These are phyloP conservation scores for Barbarea vulgaris DNA, from an alignment of 345 rosid genomes.

Conservation along the genomic window DNA sequence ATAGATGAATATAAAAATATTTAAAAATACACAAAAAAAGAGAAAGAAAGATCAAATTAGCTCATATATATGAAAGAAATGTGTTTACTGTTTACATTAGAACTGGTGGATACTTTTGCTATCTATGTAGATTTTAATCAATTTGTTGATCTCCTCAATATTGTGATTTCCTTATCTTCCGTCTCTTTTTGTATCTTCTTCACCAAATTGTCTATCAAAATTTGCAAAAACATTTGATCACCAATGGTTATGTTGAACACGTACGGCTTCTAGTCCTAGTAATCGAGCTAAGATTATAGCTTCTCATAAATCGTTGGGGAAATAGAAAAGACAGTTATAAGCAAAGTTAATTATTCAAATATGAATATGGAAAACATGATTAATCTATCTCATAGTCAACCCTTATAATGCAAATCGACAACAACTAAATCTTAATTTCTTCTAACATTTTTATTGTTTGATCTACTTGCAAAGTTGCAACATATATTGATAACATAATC, in stretches of 20 bases:
- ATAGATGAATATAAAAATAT: background rate
- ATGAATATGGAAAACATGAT: background rate
- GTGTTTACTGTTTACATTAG: no score
- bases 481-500: conserved; percentile 13
- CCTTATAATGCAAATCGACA: background rate
- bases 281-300: background rate
- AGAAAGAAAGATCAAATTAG: no score
- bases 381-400: background rate
- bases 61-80: no score
- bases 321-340: no score
- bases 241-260: background rate
- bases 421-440: conserved; percentile 3
- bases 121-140: background rate
- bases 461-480: background rate
- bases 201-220: background rate
- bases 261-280: background rate
- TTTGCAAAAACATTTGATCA: background rate
- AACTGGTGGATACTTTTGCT: background rate
- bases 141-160: background rate
- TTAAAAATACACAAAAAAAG: no score
- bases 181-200: background rate
- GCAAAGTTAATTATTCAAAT: no score
- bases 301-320: no score
- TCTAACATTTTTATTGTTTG: background rate
- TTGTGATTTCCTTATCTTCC: background rate